Base-by-base conservation (phyloP, 257 asterid species). In the Petunia secreta region DNA sequence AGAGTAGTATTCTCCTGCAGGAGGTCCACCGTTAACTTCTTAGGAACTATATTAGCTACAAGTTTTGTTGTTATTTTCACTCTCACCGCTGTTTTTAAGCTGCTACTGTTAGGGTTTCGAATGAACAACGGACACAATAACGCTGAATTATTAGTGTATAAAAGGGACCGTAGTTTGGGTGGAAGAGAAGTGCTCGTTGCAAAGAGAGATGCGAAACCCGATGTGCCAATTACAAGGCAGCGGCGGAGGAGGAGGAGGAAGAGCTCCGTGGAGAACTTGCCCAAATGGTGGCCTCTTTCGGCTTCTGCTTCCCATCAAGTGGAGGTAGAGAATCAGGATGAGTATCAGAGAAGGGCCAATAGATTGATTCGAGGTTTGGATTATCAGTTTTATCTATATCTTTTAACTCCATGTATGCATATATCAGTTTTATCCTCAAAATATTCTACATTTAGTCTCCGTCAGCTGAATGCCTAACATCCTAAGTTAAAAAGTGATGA, bases 161-260 rank as follows among this genome's bases (percentile, higher is more conserved):
- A 84, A 85, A 91, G 98, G 84, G 99, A 95, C 83, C 89, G 97
- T 83, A 95, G 99, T 87, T 79, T 95, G 85, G 98, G 98, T 50
- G 99, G 99, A 16, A 93, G 82, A 88, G 93, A 87, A 79, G 99
- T 95, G 82, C 86, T 85, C 79, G 98, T 95, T 6, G 98, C 96
- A 78, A 91, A 75, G 85, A 85, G 80, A 64, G 91, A 87, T 78
- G 60, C 54, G 5, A 75, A 52, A 46, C 80, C 63, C 34, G 41
- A 75, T 78, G 73, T 79, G 34, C 25, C 25, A 25, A 25, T 25
- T 25, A 25, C 25, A 25, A 25, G 25, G 25, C 25, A 25, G 25
- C 25, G 25, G 25, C 25, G 76, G 43, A 73, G 89, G 64, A 88
- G 87, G 78, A 85, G 84, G 84, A 84, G 82, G 82, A 83, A 46